Conservation (phyloP, 2,329 filamentous ascomycete genomes). For the Sclerotinia spermophila region DNA sequence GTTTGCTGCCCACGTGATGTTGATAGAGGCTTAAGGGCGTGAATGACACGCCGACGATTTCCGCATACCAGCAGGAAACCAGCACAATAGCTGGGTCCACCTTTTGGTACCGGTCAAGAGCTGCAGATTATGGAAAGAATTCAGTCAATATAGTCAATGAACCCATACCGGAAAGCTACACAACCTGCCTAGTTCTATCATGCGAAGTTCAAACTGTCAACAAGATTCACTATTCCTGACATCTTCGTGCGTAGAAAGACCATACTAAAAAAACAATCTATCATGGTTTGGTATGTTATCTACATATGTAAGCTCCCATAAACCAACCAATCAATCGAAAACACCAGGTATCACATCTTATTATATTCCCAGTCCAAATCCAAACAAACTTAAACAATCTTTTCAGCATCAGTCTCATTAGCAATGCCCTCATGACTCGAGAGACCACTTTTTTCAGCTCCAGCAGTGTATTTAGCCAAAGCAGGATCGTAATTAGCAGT, state of each 20-base stretch:
- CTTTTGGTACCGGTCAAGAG: background rate
- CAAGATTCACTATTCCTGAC: background rate
- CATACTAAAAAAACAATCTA: background rate
- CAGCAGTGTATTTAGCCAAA: background rate
- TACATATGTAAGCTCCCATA: background rate
- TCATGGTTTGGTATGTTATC: background rate
- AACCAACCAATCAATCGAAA: constrained; percentile 1
- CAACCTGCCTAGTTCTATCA: background rate
- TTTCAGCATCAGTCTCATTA: background rate
- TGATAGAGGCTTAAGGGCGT: background rate
- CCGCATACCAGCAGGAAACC: background rate
- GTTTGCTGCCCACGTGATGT: background rate
- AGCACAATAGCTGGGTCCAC: background rate
- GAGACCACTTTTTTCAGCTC: background rate
- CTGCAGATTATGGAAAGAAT: background rate
- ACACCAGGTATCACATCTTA: constrained; percentile 11
- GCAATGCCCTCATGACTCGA: constrained; percentile 1
- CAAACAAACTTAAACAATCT: constrained; percentile 1
- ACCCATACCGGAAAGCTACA: background rate
- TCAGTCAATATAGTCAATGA: background rate
- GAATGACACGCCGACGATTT: background rate
- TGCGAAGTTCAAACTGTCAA: background rate
- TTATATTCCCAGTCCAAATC: background rate
- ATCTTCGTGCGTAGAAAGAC: background rate
- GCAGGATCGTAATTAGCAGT: constrained; percentile 16